phyloP scores from a whole-genome alignment of 495 filamentous ascomycete genomes.

The Aspergillus cristatus region DNA sequence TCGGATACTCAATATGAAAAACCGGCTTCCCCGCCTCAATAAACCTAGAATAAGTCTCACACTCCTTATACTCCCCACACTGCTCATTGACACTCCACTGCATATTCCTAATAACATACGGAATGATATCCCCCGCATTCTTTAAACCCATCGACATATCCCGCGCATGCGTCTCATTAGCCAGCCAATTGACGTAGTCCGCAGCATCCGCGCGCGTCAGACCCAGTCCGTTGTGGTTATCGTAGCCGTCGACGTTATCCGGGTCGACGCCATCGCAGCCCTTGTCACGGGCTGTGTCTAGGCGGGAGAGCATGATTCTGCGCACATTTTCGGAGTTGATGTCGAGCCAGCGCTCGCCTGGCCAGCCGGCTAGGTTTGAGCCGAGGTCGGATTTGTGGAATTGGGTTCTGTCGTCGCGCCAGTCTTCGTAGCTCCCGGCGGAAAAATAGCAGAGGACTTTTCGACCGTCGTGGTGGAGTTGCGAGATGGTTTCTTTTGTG shows the following conservation, averaged over 20 bases:
- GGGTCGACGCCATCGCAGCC: constrained; percentile 65
- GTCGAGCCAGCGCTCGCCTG: constrained; percentile 59
- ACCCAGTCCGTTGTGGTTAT: constrained; percentile 45
- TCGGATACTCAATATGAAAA: constrained; percentile 65
- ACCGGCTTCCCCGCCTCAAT: constrained; percentile 54
- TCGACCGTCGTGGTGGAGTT: constrained; percentile 37
- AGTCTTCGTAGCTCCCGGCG: constrained; percentile 55
- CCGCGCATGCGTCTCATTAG: constrained; percentile 36
- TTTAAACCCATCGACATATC: constrained; percentile 54
- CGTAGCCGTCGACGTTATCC: constrained; percentile 63
- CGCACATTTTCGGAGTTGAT: constrained; percentile 46
- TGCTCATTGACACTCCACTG: constrained; percentile 69
- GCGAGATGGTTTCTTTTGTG: constrained; percentile 28
- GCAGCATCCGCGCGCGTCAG: constrained; percentile 47
- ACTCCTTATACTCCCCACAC: constrained; percentile 53
- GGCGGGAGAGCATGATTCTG: constrained; percentile 48
- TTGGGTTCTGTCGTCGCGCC: constrained; percentile 43
- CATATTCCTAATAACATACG: constrained; percentile 43
- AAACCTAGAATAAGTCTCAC: constrained; percentile 47
- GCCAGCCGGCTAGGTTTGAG: constrained; percentile 48
- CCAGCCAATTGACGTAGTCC: constrained; percentile 51
- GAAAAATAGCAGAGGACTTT: constrained; percentile 69
- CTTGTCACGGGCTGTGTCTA: constrained; percentile 47
- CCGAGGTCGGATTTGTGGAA: constrained; percentile 48
- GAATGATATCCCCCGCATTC: constrained; percentile 53